Base-by-base conservation (phyloP, 1,284 basidiomycete species). In the Sutorius eximius region DNA sequence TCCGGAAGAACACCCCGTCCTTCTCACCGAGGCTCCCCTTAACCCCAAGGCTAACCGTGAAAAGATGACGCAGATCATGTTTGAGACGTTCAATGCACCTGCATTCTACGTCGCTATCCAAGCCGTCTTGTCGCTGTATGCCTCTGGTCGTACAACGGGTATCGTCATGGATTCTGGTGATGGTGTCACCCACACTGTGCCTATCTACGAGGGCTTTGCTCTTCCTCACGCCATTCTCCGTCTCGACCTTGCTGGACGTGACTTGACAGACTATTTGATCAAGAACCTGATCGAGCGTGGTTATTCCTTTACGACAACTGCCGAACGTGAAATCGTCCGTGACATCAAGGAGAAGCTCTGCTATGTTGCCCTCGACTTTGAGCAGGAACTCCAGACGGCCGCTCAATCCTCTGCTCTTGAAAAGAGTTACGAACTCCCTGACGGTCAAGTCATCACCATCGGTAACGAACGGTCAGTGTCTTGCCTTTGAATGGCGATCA, bases 321-420 rank as follows among this genome's bases (percentile, higher is more conserved):
- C 93, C 58, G 93, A 95, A 80, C 87, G 90, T 71, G 94, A 96
- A 86, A 94, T 97, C 60, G 95, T 97, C 69, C 86, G 95, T 69
- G 95, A 97, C 76, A 95, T 97, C 83, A 97, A 97, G 84, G 95
- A 97, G 84, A 96, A 95, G 82, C 86, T 97, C 49, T 96, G 94
- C 80, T 97, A 97, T 76, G 93, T 97, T 67, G 95, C 95, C 38
- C 86, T 96, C 65, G 95, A 97, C 80, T 97, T 96, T 71, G 93
- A 96, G 77, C 91, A 97, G 78, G 95, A 97, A 79, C 82, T 97
- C 67, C 90, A 93, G 79, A 95, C 91, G 42, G 93, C 94, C 43
- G 89, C 91, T 60, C 91, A 94, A 74, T 94, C 92, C 29, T 95
- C 92, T 55, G 87, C 92, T 45, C 71, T 96, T 55, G 94, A 96